Base-by-base conservation (phyloP, 352 stramenopile species). In the Pythium grandisporangium region DNA sequence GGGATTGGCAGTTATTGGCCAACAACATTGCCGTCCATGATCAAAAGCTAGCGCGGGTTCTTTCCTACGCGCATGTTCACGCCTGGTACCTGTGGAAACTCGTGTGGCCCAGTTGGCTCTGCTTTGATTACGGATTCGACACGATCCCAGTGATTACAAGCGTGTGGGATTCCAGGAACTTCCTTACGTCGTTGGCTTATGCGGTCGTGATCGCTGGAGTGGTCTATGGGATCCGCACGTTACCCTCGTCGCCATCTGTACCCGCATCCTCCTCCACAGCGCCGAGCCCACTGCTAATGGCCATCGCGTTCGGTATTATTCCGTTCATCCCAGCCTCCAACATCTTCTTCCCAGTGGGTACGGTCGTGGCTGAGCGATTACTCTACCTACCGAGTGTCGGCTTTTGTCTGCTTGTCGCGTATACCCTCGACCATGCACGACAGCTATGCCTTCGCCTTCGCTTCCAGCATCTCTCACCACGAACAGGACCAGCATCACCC, bases 311-410 rank as follows among this genome's bases (percentile, higher is more conserved):
- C 48, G 70, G 74, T 8, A 52, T 82, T 5, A 58, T 96, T 10
- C 80, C 88, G 7, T 97, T 96, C 53, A 27, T 96, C 1, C 90
- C 90, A 11, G 88, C 78, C 16, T 89, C 81, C n/a, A 96, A 97
- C 42, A 25, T 94, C 11, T 47, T 97, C 17, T 93, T 97, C 38
- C 83, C 87, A 3, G 79, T 97, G 16, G 90, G 90, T 14, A 95
- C 84, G 0, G 59, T 96, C 6, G 59, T 97, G 17, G 90, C 83
- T 1, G 90, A 97, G 72, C 67, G 90, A 13, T 51, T 97, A 32
- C 41, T 96, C 19, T 96, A 96, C 58, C 81, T 96, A 32, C 85
- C 87, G 0, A 93, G 76, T 36, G 74, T 92, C n/a, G 79, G 84
- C 3, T 88, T 92, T 30, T 85, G 81, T 30, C 47, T 91, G 5